Evolutionary conservation across 805 yeast species (phyloP).

Genomic region (Metschnikowia similis): DNA sequence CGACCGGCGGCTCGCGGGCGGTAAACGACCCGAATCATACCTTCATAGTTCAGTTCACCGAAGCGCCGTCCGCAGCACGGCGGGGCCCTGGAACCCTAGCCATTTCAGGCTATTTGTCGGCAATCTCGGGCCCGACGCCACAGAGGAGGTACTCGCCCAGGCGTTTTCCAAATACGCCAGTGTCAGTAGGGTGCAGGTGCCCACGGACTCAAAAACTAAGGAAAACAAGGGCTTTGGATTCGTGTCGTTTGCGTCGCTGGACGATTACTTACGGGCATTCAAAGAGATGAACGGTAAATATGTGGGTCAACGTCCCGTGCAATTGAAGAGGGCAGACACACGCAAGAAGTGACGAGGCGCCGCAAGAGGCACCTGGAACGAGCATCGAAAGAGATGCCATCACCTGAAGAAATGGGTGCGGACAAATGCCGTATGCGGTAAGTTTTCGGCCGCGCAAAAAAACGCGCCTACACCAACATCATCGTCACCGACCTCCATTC

Average conservation of each 20-base stretch:
- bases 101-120: conserved; percentile 76
- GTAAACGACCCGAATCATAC: conserved; percentile 37
- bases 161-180: conserved; percentile 54
- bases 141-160: conserved; percentile 48
- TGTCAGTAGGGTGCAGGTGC: conserved; percentile 56
- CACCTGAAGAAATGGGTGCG: not conserved
- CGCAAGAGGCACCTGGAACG: no score
- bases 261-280: conserved; percentile 67
- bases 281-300: conserved; percentile 75
- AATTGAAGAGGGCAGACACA: conserved; percentile 58
- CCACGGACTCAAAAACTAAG: conserved; percentile 43
- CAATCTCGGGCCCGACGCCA: conserved; percentile 64
- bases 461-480: not conserved
- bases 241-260: conserved; percentile 60
- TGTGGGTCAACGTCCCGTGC: conserved; percentile 70
- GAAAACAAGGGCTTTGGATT: conserved; percentile 70
- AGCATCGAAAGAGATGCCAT: no score
- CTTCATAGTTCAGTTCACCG: conserved; percentile 9
- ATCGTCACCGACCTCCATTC: no score
- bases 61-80: conserved; percentile 7
- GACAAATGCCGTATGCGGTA: not conserved
- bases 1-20: conserved; percentile 54
- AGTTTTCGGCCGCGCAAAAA: not conserved
- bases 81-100: conserved; percentile 64
- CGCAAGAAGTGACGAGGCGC: not conserved